Evolutionary conservation across 106 monocot genomes (phyloP), one percentile per base, ranked within the genome.

Genomic region (Platanthera zijinensis): DNA sequence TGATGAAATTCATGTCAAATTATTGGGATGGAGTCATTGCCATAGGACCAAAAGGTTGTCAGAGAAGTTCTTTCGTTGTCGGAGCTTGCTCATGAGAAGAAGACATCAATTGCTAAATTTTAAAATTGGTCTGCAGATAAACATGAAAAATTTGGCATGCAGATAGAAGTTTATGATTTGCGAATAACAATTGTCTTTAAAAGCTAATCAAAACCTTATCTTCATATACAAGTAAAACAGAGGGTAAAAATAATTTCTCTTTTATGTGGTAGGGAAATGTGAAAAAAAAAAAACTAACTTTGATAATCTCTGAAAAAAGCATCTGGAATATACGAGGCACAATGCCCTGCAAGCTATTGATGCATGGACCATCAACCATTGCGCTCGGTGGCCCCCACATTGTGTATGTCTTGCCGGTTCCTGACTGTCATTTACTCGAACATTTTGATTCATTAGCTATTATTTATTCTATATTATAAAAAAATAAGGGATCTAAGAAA

Each of bases 351-450:
- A 72, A 76, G 76, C 69, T 63, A 66, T 83, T 79, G 30, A 77
- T 49, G 22, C 86, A 80, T 50, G 69, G 47, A 12, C 68, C 78
- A 49, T 91, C 87, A 49, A 97, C 59, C 93, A 97, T 93, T 74
- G 96, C 88, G 56, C 86, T 89, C 0, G 84, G 87, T 4, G 93
- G 93, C 6, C 96, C 96, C 91, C 93, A 97, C 91, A 97, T 93
- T 5, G 96, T 97, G 84, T 93, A 91, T 10, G 91, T 93, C 80
- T 97, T 97, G 22, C 96, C 96, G 39, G 84, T 91, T 74, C 93
- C 96, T 10, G 89, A 89, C 96, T 97, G 32, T 30, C 49, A 13
- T 50, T 21, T 48, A 15, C 5, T 62, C 12, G 28, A 50, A 52
- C 10, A 28, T 7, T 21, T 72, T 45, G 0, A 5, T 50, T 72